A percentile compares a stretch with the other conserved stretches of the same genome.
phyloP scores from a whole-genome alignment of 805 yeast species.

The Candida hungchunana region DNA sequence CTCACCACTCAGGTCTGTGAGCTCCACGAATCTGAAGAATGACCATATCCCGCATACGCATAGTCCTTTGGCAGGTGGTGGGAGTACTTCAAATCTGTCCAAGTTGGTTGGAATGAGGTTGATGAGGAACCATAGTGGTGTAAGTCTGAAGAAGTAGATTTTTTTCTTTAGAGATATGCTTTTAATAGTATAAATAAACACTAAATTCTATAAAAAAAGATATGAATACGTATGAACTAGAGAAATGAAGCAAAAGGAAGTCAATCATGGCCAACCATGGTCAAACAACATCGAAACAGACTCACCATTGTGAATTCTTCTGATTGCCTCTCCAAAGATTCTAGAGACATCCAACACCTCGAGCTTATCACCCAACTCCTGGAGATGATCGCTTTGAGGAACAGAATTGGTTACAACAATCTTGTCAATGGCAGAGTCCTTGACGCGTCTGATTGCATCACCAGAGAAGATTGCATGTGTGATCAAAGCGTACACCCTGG shows the following conservation, averaged over 20 bases:
- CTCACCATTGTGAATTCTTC: conserved; percentile 97
- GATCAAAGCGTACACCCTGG: conserved; percentile 76
- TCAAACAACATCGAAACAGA: conserved; percentile 91
- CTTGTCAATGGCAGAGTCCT: conserved; percentile 69
- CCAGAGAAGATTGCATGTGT: conserved; percentile 95
- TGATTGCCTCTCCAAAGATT: conserved; percentile 88
- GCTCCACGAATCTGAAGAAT: no score
- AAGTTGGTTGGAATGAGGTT: conserved; percentile 6
- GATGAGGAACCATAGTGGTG: conserved; percentile 1
- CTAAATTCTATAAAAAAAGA: background rate
- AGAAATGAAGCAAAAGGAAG: background rate
- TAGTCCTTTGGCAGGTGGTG: background rate
- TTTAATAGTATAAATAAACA: background rate
- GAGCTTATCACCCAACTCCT: conserved; percentile 51
- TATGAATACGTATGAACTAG: background rate
- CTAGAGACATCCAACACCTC: conserved; percentile 85
- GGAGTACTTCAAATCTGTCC: conserved; percentile 2
- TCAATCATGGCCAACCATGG: conserved; percentile 45
- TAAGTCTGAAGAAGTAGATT: conserved; percentile 1
- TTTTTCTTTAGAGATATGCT: background rate
- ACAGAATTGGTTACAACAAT: conserved; percentile 87
- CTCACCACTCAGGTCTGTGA: conserved; percentile 1
- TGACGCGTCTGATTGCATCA: conserved; percentile 74
- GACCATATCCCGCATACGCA: no score
- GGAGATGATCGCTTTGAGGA: conserved; percentile 68